A percentile compares a stretch with the other conserved stretches of the same genome.
Conservation (phyloP, 1,284 basidiomycete species). For the Melampsora occidentalis region DNA sequence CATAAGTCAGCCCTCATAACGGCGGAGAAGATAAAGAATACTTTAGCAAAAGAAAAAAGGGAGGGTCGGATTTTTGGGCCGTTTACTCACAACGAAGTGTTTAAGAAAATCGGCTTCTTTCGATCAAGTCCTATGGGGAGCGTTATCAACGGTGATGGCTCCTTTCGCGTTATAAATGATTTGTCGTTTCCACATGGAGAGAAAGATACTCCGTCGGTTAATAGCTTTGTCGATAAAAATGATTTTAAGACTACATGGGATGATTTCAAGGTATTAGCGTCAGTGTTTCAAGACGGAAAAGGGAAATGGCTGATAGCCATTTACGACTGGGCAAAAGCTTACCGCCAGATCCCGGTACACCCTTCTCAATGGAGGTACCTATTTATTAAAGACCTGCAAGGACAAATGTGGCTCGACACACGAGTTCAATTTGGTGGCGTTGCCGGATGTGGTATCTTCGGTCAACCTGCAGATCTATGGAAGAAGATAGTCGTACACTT, state of each 20-base stretch:
- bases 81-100: too few relatives aligned
- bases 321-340: conserved; percentile 12
- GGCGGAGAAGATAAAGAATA: too few relatives aligned
- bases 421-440: background rate
- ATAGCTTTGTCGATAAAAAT: background rate
- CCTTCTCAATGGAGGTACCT: background rate
- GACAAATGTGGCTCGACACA: background rate
- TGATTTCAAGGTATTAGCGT: background rate
- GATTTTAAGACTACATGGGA: conserved; percentile 1
- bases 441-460: background rate
- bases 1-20: background rate
- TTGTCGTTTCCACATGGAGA: background rate
- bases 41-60: too few relatives aligned
- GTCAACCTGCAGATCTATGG: background rate
- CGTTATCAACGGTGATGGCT: background rate
- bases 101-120: conserved; percentile 6
- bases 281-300: background rate
- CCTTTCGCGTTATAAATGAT: background rate
- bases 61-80: too few relatives aligned
- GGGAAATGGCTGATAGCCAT: background rate
- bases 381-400: background rate
- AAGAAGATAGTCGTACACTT: background rate
- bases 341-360: background rate
- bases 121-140: background rate
- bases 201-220: too few relatives aligned